Evolutionary conservation across 2,329 filamentous ascomycete species (phyloP), one percentile per base, ranked within the genome.

Genomic region (Aureobasidium lini): DNA sequence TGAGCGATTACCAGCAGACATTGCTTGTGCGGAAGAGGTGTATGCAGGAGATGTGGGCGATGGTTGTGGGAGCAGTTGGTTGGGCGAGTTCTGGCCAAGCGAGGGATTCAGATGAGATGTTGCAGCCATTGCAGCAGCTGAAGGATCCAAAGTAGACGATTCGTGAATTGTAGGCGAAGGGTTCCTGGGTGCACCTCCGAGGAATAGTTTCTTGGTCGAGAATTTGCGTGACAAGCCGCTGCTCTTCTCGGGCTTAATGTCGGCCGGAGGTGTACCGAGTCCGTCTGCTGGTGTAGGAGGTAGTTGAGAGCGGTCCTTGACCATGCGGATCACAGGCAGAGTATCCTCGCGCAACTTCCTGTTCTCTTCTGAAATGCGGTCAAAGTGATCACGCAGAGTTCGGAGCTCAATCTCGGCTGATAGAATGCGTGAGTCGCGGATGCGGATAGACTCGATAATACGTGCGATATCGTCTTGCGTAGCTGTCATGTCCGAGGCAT

Each of bases 401-500:
- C 88, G 85, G 69, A 97, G 75, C 70, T 97, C 91, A 61, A 86
- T 82, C 73, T 97, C 93, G 29, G 93, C 83, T 44, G 89, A 79
- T 64, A 84, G 85, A 75, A 97, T 93, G 61, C 91, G 86, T 75
- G 96, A 90, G 72, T 99, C 94, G 65, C 94, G 88, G 63, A 95
- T 79, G 64, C 89, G 86, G 47, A 99, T 85, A 63, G 95, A 91
- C 68, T 93, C 89, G 62, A 96, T 93, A 18, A 99, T 82, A 57
- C 92, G 86, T 64, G 90, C 88, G 68, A 99, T 90, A 70, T 99
- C 94, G 68, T 96, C 93, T 65, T 96, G 85, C 0, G 92, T 96
- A 5, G 93, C 93, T 42, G 86, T 88, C 60, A 89, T 85, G 70
- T 95, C 91, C 72, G 92, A 87, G 46, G 85, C 86, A 71, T 92